A percentile compares a stretch with the other conserved stretches of the same genome.
phyloP scores from a whole-genome alignment of 2,329 filamentous ascomycete species.

The Aureobasidium sp. region DNA sequence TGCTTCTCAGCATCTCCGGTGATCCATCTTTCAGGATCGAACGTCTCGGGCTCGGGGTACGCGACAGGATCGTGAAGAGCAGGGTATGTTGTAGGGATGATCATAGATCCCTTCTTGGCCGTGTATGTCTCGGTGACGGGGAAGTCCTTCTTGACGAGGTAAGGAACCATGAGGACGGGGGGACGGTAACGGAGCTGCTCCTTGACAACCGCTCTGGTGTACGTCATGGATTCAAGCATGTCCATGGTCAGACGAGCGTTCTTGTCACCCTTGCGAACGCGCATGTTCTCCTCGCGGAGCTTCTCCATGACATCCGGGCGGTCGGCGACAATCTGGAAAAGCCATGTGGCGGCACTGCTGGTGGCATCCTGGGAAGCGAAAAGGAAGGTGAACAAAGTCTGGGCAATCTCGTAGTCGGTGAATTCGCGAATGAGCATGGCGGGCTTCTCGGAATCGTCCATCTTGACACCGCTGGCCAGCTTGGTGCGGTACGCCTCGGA shows the following conservation, averaged over 20 bases:
- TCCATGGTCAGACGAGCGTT: constrained; percentile 69
- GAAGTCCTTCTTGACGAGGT: constrained; percentile 90
- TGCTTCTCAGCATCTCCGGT: constrained; percentile 81
- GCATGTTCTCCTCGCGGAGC: constrained; percentile 71
- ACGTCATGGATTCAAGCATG: constrained; percentile 78
- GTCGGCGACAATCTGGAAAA: constrained; percentile 91
- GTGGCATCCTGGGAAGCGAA: constrained; percentile 98
- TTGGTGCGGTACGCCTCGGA: constrained; percentile 76
- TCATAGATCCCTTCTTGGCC: constrained; percentile 91
- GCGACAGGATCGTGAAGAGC: constrained; percentile 87
- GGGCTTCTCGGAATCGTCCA: constrained; percentile 67
- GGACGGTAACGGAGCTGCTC: constrained; percentile 90
- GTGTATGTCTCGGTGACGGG: constrained; percentile 82
- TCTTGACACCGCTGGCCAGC: constrained; percentile 60
- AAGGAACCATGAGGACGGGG: constrained; percentile 95
- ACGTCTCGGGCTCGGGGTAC: constrained; percentile 81
- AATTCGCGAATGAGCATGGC: constrained; percentile 76
- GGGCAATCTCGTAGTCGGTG: constrained; percentile 81
- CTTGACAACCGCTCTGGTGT: constrained; percentile 85
- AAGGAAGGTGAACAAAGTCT: constrained; percentile 92
- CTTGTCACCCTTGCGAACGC: constrained; percentile 66
- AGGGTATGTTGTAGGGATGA: constrained; percentile 85
- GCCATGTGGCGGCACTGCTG: constrained; percentile 85
- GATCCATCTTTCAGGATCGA: constrained; percentile 88
- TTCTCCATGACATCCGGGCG: constrained; percentile 87